These are phyloP conservation scores for Phytopythium mirpurense DNA, from an alignment of 352 stramenopile species.

Conservation along the genomic window DNA sequence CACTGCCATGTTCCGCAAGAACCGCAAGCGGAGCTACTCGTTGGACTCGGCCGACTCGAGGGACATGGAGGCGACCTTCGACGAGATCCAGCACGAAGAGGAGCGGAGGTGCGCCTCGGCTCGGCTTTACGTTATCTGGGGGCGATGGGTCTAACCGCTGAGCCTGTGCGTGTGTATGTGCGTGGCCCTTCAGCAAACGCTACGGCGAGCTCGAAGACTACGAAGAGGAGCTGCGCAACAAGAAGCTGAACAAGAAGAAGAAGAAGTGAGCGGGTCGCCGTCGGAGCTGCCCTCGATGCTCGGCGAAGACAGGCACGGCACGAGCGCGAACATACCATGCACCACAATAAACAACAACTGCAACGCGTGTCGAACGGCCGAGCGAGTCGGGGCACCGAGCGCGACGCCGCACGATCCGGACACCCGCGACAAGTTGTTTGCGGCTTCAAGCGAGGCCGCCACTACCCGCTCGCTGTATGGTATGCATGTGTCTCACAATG, in stretches of 20 bases:
- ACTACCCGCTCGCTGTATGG: too few relatives aligned
- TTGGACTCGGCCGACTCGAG: conserved; percentile 76
- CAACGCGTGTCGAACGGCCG: neutral
- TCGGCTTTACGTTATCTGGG: too few relatives aligned
- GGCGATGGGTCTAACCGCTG: neutral
- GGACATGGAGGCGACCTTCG: conserved; percentile 83
- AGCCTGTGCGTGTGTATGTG: neutral
- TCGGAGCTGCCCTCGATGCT: neutral
- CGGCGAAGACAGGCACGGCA: neutral
- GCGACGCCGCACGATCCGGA: neutral
- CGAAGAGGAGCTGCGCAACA: conserved; percentile 78
- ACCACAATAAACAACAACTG: neutral
- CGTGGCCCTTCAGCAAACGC: conserved; percentile 30
- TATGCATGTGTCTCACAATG: neutral
- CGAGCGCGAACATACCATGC: neutral
- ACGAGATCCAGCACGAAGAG: conserved; percentile 85
- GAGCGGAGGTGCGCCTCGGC: conserved; percentile 50
- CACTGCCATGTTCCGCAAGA: conserved; percentile 73
- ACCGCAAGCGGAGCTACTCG: conserved; percentile 68
- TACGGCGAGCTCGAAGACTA: conserved; percentile 84
- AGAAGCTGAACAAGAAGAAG: conserved; percentile 77
- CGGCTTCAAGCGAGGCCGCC: neutral
- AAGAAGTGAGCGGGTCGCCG: conserved; percentile 24
- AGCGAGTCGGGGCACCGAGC: neutral
- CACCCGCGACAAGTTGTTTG: neutral